Evolutionary conservation across 1,139 yeast species (phyloP).

Genomic region (Geotrichum candidum): DNA sequence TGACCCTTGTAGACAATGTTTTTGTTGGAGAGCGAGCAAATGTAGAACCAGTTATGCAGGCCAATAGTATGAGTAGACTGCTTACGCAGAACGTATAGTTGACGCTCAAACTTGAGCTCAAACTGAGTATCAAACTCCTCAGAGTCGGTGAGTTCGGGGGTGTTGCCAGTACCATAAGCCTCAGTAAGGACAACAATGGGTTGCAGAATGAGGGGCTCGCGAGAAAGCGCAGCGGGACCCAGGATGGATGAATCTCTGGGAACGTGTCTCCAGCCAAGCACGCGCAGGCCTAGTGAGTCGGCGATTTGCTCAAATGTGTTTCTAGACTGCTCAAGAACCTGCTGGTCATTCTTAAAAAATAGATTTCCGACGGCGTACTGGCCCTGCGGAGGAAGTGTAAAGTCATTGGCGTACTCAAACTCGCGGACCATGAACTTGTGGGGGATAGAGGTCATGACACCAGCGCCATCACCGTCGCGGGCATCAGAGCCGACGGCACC

Average conservation of each 20-base stretch:
- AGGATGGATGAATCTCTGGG: conserved; percentile 89
- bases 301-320: conserved; percentile 79
- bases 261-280: conserved; percentile 93
- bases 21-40: conserved; percentile 83
- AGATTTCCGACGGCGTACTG: conserved; percentile 94
- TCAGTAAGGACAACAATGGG: conserved; percentile 74
- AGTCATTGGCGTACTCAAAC: conserved; percentile 52
- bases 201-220: conserved; percentile 88
- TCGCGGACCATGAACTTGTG: conserved; percentile 82
- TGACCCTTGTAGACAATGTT: conserved; percentile 97
- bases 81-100: conserved; percentile 78
- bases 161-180: conserved; percentile 42
- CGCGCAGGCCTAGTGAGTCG: conserved; percentile 63
- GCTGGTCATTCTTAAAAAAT: conserved; percentile 78
- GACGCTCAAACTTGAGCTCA: conserved; percentile 71
- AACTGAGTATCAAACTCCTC: conserved; percentile 49
- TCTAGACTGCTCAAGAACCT: conserved; percentile 58
- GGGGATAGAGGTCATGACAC: conserved; percentile 88
- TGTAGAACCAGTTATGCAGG: conserved; percentile 94
- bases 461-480: conserved; percentile 98
- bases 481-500: conserved; percentile 97
- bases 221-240: conserved; percentile 90
- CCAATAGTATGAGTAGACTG: conserved; percentile 89
- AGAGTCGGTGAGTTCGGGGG: conserved; percentile 32
- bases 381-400: conserved; percentile 65